A percentile compares a stretch with the other conserved stretches of the same genome.
These are phyloP conservation scores for Dinochytrium kinnereticum DNA, from an alignment of 371 early-diverging fungal genomes.

Conservation along the genomic window DNA sequence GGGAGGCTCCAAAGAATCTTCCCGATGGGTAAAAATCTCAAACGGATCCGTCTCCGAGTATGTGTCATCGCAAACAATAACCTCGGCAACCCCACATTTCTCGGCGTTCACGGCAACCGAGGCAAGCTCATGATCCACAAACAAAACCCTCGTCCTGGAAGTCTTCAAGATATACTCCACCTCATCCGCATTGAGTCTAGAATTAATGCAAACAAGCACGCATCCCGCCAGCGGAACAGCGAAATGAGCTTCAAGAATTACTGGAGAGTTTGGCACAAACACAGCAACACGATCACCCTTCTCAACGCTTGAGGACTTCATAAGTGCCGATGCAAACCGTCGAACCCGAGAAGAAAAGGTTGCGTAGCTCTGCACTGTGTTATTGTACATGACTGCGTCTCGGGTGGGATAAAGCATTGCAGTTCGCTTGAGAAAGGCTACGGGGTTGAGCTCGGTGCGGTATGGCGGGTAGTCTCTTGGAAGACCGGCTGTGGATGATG, in stretches of 20 bases:
- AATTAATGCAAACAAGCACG: slow-evolving; percentile 69
- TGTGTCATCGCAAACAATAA: slow-evolving; percentile 32
- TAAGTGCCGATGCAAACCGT: slow-evolving; percentile 19
- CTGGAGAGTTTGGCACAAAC: slow-evolving; percentile 66
- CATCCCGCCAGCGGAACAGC: slow-evolving; percentile 68
- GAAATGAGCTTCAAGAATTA: slow-evolving; percentile 66
- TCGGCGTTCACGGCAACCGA: slow-evolving; percentile 30
- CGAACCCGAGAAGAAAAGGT: slow-evolving; percentile 19
- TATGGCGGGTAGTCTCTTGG: neutral
- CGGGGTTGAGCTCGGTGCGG: slow-evolving; percentile 30
- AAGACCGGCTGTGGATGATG: neutral
- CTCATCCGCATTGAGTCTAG: slow-evolving; percentile 63
- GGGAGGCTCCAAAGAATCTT: slow-evolving; percentile 5
- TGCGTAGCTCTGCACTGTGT: slow-evolving; percentile 7
- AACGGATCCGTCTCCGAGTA: slow-evolving; percentile 46
- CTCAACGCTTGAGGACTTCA: neutral
- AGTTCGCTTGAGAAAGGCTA: slow-evolving; percentile 28
- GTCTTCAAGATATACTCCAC: slow-evolving; percentile 66
- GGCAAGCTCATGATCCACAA: slow-evolving; percentile 63
- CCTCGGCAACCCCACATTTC: slow-evolving; percentile 22
- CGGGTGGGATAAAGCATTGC: slow-evolving; percentile 22
- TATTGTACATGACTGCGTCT: slow-evolving; percentile 19
- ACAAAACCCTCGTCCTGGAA: slow-evolving; percentile 59
- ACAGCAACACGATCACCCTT: slow-evolving; percentile 46
- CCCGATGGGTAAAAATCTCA: slow-evolving; percentile 53